Evolutionary conservation across 306 rosid genomes (phyloP), one percentile per base, ranked within the genome.

Genomic region (Canavalia gladiata): DNA sequence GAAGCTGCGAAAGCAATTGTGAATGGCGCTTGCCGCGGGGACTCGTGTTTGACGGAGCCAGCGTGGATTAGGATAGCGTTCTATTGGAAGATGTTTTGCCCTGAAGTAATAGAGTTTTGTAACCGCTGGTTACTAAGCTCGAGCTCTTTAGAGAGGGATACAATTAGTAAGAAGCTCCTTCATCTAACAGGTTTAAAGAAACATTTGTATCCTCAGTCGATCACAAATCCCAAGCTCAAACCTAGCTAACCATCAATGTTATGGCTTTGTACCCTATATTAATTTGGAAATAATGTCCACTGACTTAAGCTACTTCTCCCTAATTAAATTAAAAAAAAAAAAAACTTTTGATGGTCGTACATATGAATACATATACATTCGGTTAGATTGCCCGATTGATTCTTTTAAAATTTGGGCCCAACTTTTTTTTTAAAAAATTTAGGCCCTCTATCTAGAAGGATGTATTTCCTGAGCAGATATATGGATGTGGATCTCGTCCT

Each of bases 21-120:
- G 84, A 75, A 81, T 8, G 33, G 89, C 6, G 92, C 83, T 0
- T 88, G 88, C 80, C 76, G 83, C 25, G 94, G 97, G 71, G 97
- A 86, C 10, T 51, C 63, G 6, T 80, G 71, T 58, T 64, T 84
- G 87, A 85, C 94, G 8, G 88, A 82, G 50, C 93, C 94, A 58
- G 59, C 78, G 13, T 91, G 92, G 92, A 28, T 84, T 9, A 80
- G 64, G 51, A 84, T 77, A 18, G 62, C 85, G 18, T 87, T 89
- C 57, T 86, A 83, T 54, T 87, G 84, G 85, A 82, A 75, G 75
- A 64, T 39, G 67, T 74, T 85, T 68, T 85, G 77, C 77, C 97
- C 92, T 29, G 87, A 93, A 72, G 2, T 82, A 9, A 13, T 91
- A 45, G 92, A 82, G 46, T 39, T 82, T 70, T 5, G 31, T 11